Conservation (phyloP, 2,329 filamentous ascomycete genomes). For the Thermoascus crustaceus region DNA sequence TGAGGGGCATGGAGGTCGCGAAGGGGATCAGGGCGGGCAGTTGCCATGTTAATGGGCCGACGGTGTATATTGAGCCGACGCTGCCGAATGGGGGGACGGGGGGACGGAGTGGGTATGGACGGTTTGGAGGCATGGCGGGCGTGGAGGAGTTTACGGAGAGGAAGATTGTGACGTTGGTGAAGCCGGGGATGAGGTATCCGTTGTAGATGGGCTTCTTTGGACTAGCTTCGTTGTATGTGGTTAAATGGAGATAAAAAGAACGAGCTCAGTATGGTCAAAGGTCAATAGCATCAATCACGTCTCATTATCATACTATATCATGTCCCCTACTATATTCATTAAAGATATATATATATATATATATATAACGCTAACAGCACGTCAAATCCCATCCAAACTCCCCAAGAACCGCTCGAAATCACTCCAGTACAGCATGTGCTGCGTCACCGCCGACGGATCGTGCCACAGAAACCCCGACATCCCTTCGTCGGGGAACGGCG, state of each 20-base stretch:
- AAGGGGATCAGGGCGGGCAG: constrained; percentile 13
- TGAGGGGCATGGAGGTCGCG: constrained; percentile 6
- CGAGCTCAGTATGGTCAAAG: too few relatives aligned
- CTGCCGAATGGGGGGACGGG: constrained; percentile 38
- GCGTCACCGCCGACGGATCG: neutral
- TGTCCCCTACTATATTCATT: too few relatives aligned
- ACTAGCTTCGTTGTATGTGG: too few relatives aligned
- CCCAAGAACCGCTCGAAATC: constrained; percentile 3
- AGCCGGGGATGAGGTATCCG: constrained; percentile 10
- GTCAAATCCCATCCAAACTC: neutral
- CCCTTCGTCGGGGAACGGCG: neutral
- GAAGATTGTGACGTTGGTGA: constrained; percentile 26
- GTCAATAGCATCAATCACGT: too few relatives aligned
- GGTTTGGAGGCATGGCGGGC: constrained; percentile 32
- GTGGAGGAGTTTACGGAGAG: constrained; percentile 31
- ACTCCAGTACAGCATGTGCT: neutral
- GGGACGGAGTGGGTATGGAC: constrained; percentile 33
- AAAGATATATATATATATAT: neutral
- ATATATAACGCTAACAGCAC: neutral
- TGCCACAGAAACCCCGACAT: neutral
- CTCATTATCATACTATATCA: too few relatives aligned
- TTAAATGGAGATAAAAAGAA: too few relatives aligned
- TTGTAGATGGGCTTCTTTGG: constrained; percentile 3
- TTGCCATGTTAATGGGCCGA: constrained; percentile 39
- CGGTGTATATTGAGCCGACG: constrained; percentile 37